These are phyloP conservation scores for Taphrina confusa DNA, from an alignment of 1,139 yeast species.

Conservation along the genomic window DNA sequence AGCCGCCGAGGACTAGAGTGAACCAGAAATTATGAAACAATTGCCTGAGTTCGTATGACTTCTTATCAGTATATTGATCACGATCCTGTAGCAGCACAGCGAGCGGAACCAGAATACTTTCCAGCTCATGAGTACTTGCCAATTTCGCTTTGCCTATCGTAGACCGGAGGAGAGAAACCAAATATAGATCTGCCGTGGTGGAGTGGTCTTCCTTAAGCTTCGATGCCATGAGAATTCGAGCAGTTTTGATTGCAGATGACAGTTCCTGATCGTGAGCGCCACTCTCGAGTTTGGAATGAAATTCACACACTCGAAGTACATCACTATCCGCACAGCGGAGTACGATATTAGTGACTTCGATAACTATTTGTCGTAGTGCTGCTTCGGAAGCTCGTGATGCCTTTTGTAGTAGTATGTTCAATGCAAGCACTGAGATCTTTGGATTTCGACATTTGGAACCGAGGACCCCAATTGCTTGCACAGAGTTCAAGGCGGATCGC, in stretches of 20 bases:
- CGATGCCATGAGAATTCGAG: background rate
- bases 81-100: constrained; percentile 2
- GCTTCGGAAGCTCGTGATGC: background rate
- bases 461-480: constrained; percentile 17
- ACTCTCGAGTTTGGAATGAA: constrained; percentile 1
- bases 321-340: constrained; percentile 23
- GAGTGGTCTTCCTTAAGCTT: background rate
- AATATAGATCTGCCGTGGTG: constrained; percentile 1
- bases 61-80: background rate
- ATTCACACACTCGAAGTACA: constrained; percentile 2
- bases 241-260: background rate
- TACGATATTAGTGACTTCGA: constrained; percentile 11
- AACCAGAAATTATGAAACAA: constrained; percentile 90
- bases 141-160: constrained; percentile 1
- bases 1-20: constrained; percentile 90
- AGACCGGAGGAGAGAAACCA: constrained; percentile 9
- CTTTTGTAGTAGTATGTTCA: constrained; percentile 21
- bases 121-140: background rate
- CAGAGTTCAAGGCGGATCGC: constrained; percentile 12
- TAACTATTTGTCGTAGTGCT: constrained; percentile 10
- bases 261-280: background rate
- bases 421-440: constrained; percentile 8
- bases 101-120: constrained; percentile 1
- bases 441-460: constrained; percentile 13
- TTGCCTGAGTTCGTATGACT: constrained; percentile 1